A percentile compares a stretch with the other conserved stretches of the same genome.
phyloP scores from a whole-genome alignment of 768 basidiomycete genomes.

The Auricularia sp. region DNA sequence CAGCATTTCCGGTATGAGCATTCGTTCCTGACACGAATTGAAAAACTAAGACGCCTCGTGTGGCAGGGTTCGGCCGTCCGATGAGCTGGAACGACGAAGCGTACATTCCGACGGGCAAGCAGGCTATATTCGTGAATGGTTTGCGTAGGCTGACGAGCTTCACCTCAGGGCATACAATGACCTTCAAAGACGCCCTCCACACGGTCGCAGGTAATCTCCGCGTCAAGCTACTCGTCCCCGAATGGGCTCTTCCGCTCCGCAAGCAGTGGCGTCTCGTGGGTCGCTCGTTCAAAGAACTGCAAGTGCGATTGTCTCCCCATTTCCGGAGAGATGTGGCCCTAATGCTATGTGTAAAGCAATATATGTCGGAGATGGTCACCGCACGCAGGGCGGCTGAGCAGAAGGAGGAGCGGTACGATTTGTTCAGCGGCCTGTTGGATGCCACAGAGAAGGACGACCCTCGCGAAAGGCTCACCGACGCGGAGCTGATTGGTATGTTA shows the following conservation, averaged over 20 bases:
- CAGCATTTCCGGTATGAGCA: neutral
- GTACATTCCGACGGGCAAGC: no score
- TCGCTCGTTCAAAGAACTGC: constrained; percentile 19
- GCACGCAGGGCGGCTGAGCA: constrained; percentile 26
- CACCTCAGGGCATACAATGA: constrained; percentile 15
- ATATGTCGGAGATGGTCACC: constrained; percentile 45
- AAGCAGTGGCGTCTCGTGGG: constrained; percentile 18
- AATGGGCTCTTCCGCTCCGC: constrained; percentile 29
- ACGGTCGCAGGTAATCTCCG: constrained; percentile 29
- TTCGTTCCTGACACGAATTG: no score
- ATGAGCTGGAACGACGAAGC: no score
- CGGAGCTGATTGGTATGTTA: constrained; percentile 24
- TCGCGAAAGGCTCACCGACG: constrained; percentile 29
- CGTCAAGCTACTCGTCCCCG: constrained; percentile 29
- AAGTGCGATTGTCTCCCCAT: constrained; percentile 10
- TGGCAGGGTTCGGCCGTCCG: no score
- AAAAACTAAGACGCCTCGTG: no score
- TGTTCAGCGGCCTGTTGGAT: constrained; percentile 36
- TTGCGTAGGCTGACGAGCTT: no score
- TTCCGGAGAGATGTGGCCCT: neutral
- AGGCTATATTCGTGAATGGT: no score
- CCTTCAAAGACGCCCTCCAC: constrained; percentile 41
- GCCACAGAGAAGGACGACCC: constrained; percentile 38
- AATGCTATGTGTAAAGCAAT: constrained; percentile 18
- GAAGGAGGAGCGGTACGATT: constrained; percentile 26